Evolutionary conservation across 31 red algal genomes (phyloP), one percentile per base, ranked within the genome.

Genomic region (Odonthalia washingtoniensis): DNA sequence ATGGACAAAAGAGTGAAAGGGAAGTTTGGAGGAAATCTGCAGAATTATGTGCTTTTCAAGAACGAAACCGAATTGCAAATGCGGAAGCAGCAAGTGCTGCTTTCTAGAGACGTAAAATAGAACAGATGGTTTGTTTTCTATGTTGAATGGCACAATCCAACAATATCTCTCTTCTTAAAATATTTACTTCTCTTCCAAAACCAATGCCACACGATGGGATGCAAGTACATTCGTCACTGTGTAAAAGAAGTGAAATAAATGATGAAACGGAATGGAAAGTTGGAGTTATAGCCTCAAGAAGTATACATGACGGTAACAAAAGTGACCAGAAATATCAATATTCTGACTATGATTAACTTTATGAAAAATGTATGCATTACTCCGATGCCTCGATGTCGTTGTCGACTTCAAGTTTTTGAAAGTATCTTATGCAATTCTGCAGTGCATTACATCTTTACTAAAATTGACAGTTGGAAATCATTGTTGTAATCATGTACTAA

Each of bases 381-480:
- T 9, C 2, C 52, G 41, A 78, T 31, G 12, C 18, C 64, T 53
- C 4, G n/a, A 4, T 37, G 4, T 36, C 30, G 40, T 49, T 5
- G 42, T 26, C 6, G 45, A 65, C 21, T 2, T 5, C 24, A 27
- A 6, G 18, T 65, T 1, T 37, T 6, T 38, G 12, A 49, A 21
- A 30, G 6, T 3, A 61, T 68, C 61, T 65, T 14, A 2, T n/a
- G n/a, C n/a, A n/a, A n/a, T n/a, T n/a, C n/a, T n/a, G n/a, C n/a
- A 82, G 27, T 9, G 42, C 87, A 57, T 57, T 82, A 4, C 77
- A 52, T 36, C 87, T 37, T 1, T 52, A 5, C 3, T 61, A 4
- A 46, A 90, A 90, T 3, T 3, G 17, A 65, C 87, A 90, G 35
- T 90, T 90, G 24, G 75, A 41, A 1, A 91, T 2, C 40, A 84